phyloP scores from a whole-genome alignment of 139 green algal species.

The Bryopsis sp. region DNA sequence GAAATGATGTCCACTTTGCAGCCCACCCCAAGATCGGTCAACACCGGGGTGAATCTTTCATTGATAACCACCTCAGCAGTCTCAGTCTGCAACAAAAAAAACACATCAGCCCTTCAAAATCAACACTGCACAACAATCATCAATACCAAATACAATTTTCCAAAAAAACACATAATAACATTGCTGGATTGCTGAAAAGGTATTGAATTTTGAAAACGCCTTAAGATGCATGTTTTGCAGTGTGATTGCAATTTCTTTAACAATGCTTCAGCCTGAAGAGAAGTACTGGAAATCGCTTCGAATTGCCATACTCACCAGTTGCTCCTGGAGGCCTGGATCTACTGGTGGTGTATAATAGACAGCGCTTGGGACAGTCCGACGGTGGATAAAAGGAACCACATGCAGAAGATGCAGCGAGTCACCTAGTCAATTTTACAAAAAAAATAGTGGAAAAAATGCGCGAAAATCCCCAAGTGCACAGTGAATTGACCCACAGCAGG shows the following conservation, averaged over 20 bases:
- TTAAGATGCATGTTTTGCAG: too few relatives aligned
- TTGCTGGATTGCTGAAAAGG: too few relatives aligned
- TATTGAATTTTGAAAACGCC: background rate
- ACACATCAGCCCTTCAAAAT: too few relatives aligned
- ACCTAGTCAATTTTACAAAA: background rate
- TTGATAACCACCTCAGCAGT: slow-evolving; percentile 12
- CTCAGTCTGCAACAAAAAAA: background rate
- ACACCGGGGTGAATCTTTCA: background rate
- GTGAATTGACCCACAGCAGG: background rate
- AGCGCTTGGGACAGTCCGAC: background rate
- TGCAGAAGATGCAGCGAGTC: slow-evolving; percentile 10
- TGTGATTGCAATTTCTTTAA: too few relatives aligned
- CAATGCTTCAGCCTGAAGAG: too few relatives aligned
- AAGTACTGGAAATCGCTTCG: background rate
- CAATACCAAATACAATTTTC: too few relatives aligned
- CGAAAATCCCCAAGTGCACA: background rate
- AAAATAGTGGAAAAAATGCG: background rate
- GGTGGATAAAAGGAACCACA: slow-evolving; percentile 12
- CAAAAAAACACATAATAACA: too few relatives aligned
- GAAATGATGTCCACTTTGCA: slow-evolving; percentile 6
- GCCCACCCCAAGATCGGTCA: background rate
- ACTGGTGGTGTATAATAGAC: slow-evolving; percentile 16
- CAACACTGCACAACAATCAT: too few relatives aligned
- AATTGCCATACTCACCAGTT: slow-evolving; percentile 4
- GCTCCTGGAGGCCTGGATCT: slow-evolving; percentile 1